Conservation (phyloP, 192 early-diverging fungal species). For the Kappamyces sp. region DNA sequence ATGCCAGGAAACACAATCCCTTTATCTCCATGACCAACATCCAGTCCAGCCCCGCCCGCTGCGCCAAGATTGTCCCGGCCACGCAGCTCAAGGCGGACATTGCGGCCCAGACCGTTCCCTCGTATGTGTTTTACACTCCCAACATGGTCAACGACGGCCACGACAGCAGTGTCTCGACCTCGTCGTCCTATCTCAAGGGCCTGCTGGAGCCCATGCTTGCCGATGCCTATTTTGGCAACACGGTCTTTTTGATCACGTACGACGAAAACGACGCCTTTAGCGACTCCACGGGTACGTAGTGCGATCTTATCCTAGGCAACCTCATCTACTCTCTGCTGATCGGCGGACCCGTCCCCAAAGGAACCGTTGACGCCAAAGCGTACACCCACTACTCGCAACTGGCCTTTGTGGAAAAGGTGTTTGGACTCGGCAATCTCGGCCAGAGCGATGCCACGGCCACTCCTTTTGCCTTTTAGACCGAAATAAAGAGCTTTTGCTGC, state of each 20-base stretch:
- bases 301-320: too few relatives aligned
- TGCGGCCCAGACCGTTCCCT: slow-evolving; percentile 30
- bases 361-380: slow-evolving; percentile 38
- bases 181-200: slow-evolving; percentile 43
- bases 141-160: slow-evolving; percentile 45
- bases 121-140: slow-evolving; percentile 50
- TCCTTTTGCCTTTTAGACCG: too few relatives aligned
- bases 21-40: slow-evolving; percentile 34
- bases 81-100: slow-evolving; percentile 46
- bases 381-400: slow-evolving; percentile 62
- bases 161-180: slow-evolving; percentile 42
- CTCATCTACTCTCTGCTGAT: slow-evolving; percentile 12
- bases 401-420: slow-evolving; percentile 45
- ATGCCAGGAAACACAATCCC: slow-evolving; percentile 34
- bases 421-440: slow-evolving; percentile 36
- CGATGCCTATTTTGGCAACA: slow-evolving; percentile 18
- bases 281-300: slow-evolving; percentile 1
- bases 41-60: slow-evolving; percentile 34
- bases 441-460: slow-evolving; percentile 30
- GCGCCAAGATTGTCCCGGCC: slow-evolving; percentile 50
- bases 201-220: slow-evolving; percentile 41
- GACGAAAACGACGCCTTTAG: slow-evolving; percentile 19
- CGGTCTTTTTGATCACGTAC: slow-evolving; percentile 25
- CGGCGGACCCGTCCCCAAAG: slow-evolving; percentile 6
- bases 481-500: too few relatives aligned